Percentiles rank a stretch among this genome's conserved stretches.
Conservation (phyloP, 352 stramenopile genomes). For the Thalassiosira exigua region DNA sequence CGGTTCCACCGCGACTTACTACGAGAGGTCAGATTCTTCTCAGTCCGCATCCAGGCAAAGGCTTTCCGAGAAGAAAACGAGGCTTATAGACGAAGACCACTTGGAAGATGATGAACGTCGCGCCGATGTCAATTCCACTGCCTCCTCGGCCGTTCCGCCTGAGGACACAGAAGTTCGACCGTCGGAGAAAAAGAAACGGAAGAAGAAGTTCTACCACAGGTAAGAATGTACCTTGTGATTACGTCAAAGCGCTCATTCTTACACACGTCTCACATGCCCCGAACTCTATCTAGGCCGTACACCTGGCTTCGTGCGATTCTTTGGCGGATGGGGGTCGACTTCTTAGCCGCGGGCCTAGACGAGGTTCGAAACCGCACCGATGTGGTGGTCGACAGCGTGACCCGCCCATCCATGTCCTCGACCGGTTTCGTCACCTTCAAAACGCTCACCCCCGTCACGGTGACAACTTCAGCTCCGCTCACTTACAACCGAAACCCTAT, state of each 20-base stretch:
- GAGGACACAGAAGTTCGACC: too few species aligned
- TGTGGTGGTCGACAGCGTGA: conserved; percentile 67
- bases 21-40: neutral
- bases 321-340: conserved; percentile 59
- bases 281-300: conserved; percentile 27
- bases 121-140: neutral
- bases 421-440: conserved; percentile 86
- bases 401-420: conserved; percentile 72
- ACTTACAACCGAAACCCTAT: conserved; percentile 77
- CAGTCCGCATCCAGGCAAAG: neutral
- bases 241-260: too few species aligned
- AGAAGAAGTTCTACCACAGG: too few species aligned
- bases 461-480: conserved; percentile 66
- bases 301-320: conserved; percentile 36
- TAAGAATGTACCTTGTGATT: too few species aligned
- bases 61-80: conserved; percentile 17
- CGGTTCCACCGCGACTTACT: neutral
- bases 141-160: too few species aligned
- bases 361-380: conserved; percentile 52
- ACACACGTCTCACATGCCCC: neutral
- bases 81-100: conserved; percentile 34
- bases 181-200: too few species aligned
- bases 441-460: conserved; percentile 79
- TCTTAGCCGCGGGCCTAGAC: conserved; percentile 45
- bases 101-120: conserved; percentile 19